Evolutionary conservation across 306 rosid species (phyloP), one percentile per base, ranked within the genome.

Genomic region (Castanea mollissima): DNA sequence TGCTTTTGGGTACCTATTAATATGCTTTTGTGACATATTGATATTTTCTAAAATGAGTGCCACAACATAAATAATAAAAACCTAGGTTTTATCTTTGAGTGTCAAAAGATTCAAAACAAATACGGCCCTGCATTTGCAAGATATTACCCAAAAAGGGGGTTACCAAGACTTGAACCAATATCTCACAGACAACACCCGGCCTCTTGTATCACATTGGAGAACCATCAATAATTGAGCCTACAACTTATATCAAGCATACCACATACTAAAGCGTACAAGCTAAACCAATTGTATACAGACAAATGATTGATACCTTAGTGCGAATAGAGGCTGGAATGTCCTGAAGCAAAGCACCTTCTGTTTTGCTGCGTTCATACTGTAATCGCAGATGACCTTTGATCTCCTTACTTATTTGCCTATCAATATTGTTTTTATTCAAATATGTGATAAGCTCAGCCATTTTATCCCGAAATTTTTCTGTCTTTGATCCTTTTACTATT

Each of bases 401-500:
- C 35, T 69, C 80, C 75, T 81, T 78, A 72, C 68, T 62, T 29
- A 77, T 74, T 4, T 68, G 68, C 68, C 80, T 87, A 69, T 89
- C 91, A 56, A 91, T 74, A 6, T 79, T 78, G 78, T 85, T 87
- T 74, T 69, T 84, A 14, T 83, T 81, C 87, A 87, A 76, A 74
- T 82, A 89, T 77, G 86, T 89, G 56, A 59, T 84, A 25, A 91
- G 83, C 55, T 89, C 91, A 3, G 89, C 3, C 92, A 86, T 86
- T 76, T 77, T 85, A 57, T 91, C 91, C 83, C 95, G 87, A 59
- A 87, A 91, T 73, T 78, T 87, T 84, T 91, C 95, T 1, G 92
- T 91, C 57, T 81, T 91, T 10, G 92, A 89, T 67, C 95, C 92
- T 79, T 85, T 91, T 65, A 91, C 95, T 18, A 91, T 78, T 75